These are phyloP conservation scores for Aschersonia sp. DNA, from an alignment of 2,329 filamentous ascomycete genomes.

Conservation along the genomic window DNA sequence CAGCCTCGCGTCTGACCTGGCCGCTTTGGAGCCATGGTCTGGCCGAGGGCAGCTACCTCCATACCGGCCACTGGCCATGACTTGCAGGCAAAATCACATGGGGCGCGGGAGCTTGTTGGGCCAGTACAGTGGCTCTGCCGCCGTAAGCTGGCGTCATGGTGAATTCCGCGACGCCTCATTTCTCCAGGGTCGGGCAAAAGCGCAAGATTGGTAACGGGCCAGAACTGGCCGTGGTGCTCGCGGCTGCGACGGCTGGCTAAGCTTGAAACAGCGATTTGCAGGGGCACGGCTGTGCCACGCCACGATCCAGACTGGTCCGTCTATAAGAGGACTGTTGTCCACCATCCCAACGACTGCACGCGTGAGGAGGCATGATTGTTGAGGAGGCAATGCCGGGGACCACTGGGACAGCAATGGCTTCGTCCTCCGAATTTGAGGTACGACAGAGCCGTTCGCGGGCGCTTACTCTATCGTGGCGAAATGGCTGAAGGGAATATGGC, in stretches of 20 bases:
- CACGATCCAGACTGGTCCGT: background rate
- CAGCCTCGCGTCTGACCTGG: conserved; percentile 1
- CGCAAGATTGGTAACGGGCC: background rate
- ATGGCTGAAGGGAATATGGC: background rate
- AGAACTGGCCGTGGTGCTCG: background rate
- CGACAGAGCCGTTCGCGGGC: too few relatives aligned
- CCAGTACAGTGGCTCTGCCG: background rate
- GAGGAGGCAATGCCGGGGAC: too few relatives aligned
- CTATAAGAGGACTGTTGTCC: too few relatives aligned
- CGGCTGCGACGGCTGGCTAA: background rate
- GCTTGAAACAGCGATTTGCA: background rate
- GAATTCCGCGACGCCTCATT: background rate
- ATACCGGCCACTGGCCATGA: conserved; percentile 4
- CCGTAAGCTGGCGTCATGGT: background rate
- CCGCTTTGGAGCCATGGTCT: conserved; percentile 2
- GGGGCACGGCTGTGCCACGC: background rate
- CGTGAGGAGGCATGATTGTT: too few relatives aligned
- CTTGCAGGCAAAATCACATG: conserved; percentile 1
- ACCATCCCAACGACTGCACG: too few relatives aligned
- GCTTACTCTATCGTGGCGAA: background rate
- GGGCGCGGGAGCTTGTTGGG: background rate
- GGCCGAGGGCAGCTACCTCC: conserved; percentile 2
- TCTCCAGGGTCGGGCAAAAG: background rate
- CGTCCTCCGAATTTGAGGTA: too few relatives aligned
- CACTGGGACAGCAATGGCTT: too few relatives aligned